Base-by-base conservation (phyloP, 805 yeast species). In the Candida suzukii region DNA sequence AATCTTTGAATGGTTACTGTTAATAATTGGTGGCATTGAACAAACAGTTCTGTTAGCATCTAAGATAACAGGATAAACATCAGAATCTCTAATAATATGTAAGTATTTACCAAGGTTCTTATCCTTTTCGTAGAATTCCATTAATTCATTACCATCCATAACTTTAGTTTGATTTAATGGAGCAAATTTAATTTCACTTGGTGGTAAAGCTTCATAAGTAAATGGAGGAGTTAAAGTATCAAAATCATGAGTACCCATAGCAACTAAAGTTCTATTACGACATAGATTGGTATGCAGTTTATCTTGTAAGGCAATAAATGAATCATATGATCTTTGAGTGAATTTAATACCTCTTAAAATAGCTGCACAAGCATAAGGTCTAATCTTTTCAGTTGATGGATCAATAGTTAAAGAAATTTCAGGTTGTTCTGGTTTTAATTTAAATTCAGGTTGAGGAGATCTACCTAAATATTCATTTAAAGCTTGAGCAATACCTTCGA, bases 291-390 rank as follows among this genome's bases (percentile, higher is more conserved):
- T 71, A 68, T 93, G 99, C 51, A 93, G 73, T 66, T 93, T 93
- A 64, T 93, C 99, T 68, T 93, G 99, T 54, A 93, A 71, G 24
- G 95, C 83, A 56, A 93, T 91, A 72, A 93, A 93, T 5, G 98
- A 90, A 45, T 88, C 95, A 62, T 95, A 93, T 14, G 85, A 71
- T 64, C 95, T 78, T 58, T 82, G 83, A 45, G 83, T 85, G 64
- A 93, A 90, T 36, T 70, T 73, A 49, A 93, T 76, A 47, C 84
- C 81, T 63, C 96, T 83, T 55, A 93, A 73, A 45, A 93, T 75
- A n/a, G 98, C 99, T 31, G 86, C 93, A 18, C 96, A 91, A 19
- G 96, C 96, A 56, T 79, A 93, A 21, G 95, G 98, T 67, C 99
- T 85, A 40, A 87, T 69, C 49, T 70, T 68, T 40, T 71, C 72